phyloP scores from a whole-genome alignment of 495 filamentous ascomycete genomes.

The Trichoderma orchidacearum region DNA sequence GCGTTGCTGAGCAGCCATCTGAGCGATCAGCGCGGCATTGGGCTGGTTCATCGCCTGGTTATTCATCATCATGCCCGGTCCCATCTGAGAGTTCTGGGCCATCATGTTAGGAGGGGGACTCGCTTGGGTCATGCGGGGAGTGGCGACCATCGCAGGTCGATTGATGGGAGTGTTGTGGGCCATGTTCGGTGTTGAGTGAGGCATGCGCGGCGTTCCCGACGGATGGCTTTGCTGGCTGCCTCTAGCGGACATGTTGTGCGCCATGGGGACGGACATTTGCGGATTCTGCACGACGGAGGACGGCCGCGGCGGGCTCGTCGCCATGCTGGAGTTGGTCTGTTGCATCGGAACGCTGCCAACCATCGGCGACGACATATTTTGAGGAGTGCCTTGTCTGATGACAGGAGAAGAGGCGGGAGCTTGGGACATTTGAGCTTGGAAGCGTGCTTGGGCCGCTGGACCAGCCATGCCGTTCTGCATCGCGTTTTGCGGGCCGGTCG shows the following conservation, averaged over 20 bases:
- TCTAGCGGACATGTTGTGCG: constrained; percentile 60
- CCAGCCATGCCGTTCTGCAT: constrained; percentile 33
- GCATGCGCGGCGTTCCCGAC: constrained; percentile 71
- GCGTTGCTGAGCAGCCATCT: constrained; percentile 39
- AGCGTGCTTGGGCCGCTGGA: constrained; percentile 44
- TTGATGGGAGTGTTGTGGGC: constrained; percentile 56
- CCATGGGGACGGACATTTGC: constrained; percentile 45
- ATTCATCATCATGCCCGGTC: constrained; percentile 37
- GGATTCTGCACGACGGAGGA: constrained; percentile 64
- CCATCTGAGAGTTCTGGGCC: constrained; percentile 44
- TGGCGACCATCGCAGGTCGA: constrained; percentile 51
- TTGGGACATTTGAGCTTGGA: constrained; percentile 48
- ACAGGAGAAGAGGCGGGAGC: constrained; percentile 66
- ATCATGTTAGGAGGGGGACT: constrained; percentile 51
- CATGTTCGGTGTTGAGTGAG: constrained; percentile 67
- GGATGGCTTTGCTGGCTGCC: constrained; percentile 67
- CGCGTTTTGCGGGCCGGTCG: constrained; percentile 20
- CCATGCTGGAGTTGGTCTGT: constrained; percentile 64
- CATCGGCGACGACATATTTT: constrained; percentile 63
- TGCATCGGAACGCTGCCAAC: constrained; percentile 61
- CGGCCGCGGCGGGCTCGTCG: constrained; percentile 62
- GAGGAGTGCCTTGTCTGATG: constrained; percentile 66
- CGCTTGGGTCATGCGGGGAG: constrained; percentile 56
- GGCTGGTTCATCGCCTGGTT: constrained; percentile 34
- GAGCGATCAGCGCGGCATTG: constrained; percentile 22